Base-by-base conservation (phyloP, 2,329 filamentous ascomycete species). In the Gliomastix tumulicola region DNA sequence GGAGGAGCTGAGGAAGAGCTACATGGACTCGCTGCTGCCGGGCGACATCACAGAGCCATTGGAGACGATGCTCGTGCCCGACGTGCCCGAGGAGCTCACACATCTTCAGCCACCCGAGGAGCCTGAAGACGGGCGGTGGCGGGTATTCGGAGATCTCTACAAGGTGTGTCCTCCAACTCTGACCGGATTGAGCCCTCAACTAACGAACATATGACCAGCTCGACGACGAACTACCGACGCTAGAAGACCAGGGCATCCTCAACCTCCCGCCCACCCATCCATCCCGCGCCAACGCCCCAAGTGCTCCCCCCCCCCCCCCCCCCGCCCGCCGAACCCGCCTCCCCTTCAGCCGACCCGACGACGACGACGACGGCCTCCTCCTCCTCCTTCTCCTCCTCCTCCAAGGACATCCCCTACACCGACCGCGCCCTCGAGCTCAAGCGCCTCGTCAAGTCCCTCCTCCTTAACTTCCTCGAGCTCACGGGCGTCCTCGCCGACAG, bases 381-480 rank as follows among this genome's bases (percentile, higher is more conserved):
- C 68, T 73, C 40, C 75, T 83, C 51, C 57, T 60, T 47, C 51
- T 31, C 57, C 43, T 40, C 53, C 39, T 59, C 55, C 18, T 66
- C 66, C 41, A 65, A 64, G 20, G 69, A 76, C 41, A 65, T 63
- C 40, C 73, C 71, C 41, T 71, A 80, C 54, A 68, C 74, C 41
- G 76, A 84, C 52, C 74, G 77, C 31, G 76, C 77, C 4, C 69
- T 80, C 44, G 72, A 86, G 53, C 76, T 92, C 3, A 83, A 88
- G 49, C 76, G 81, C 35, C 74, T 96, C 21, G 79, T 85, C 43
- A 94, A 94, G 54, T 90, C 85, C 4, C 68, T 95, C 2, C 69
- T 97, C 0, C 69, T 97, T 31, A 94, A 90, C 55, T 97, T 94
- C 53, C 71, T 97, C 31, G 88, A 94, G 53, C 74, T 97, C 6